phyloP scores from a whole-genome alignment of 2,329 filamentous ascomycete genomes.

The Elsinoe perseae region DNA sequence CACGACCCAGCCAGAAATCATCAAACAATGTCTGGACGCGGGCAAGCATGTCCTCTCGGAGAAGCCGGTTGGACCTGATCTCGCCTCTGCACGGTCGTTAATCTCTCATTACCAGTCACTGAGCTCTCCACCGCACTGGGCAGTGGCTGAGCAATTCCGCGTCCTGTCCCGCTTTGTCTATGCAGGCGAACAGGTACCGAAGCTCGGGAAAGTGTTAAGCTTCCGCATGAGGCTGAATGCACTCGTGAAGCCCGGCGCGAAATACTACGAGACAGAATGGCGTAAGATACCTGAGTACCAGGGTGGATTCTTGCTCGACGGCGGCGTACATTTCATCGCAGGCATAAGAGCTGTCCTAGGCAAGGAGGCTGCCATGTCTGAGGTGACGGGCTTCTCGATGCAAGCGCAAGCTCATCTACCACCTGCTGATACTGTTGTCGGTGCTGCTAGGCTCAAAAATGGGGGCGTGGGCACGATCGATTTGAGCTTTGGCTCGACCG shows the following conservation, averaged over 20 bases:
- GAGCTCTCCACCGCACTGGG: slow-evolving; percentile 37
- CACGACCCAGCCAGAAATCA: slow-evolving; percentile 39
- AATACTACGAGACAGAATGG: slow-evolving; percentile 54
- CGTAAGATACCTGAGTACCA: slow-evolving; percentile 62
- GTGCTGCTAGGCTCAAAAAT: slow-evolving; percentile 46
- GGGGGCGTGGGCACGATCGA: slow-evolving; percentile 52
- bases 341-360: slow-evolving; percentile 53
- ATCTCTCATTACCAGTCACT: slow-evolving; percentile 30
- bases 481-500: slow-evolving; percentile 51
- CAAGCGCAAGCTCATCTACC: slow-evolving; percentile 51
- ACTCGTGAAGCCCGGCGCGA: slow-evolving; percentile 43
- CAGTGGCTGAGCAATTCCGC: slow-evolving; percentile 66
- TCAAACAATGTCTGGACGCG: slow-evolving; percentile 40
- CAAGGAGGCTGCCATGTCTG: slow-evolving; percentile 38
- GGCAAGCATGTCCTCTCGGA: slow-evolving; percentile 52
- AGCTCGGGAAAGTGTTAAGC: slow-evolving; percentile 48
- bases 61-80: slow-evolving; percentile 48
- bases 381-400: slow-evolving; percentile 48
- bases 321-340: slow-evolving; percentile 65
- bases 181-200: slow-evolving; percentile 43
- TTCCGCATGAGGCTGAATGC: slow-evolving; percentile 45
- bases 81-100: slow-evolving; percentile 44
- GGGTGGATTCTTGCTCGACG: slow-evolving; percentile 69
- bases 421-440: slow-evolving; percentile 60
- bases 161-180: slow-evolving; percentile 51